These are phyloP conservation scores for Niebla homalea DNA, from an alignment of 495 filamentous ascomycete genomes.

Conservation along the genomic window DNA sequence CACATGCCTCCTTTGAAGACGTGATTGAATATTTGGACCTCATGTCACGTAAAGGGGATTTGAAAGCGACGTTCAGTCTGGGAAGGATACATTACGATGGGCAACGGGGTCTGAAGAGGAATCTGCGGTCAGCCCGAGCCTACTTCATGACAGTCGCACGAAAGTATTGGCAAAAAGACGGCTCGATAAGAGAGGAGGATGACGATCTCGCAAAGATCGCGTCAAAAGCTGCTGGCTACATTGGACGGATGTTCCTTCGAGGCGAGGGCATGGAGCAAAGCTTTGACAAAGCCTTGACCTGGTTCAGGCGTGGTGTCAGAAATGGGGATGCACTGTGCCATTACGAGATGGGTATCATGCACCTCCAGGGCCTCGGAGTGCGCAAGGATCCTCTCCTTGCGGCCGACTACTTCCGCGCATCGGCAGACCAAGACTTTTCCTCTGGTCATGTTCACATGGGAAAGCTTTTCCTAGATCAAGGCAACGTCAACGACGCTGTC, in stretches of 20 bases:
- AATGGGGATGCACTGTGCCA: slow-evolving; percentile 79
- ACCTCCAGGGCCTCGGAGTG: slow-evolving; percentile 73
- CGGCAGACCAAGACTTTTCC: slow-evolving; percentile 73
- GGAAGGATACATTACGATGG: slow-evolving; percentile 88
- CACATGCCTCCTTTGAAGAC: slow-evolving; percentile 77
- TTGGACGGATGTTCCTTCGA: slow-evolving; percentile 85
- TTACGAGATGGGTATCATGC: slow-evolving; percentile 74
- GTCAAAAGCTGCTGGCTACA: slow-evolving; percentile 76
- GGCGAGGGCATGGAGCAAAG: slow-evolving; percentile 81
- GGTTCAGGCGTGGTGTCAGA: slow-evolving; percentile 73
- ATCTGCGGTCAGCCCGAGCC: slow-evolving; percentile 58
- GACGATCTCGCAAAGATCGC: slow-evolving; percentile 66
- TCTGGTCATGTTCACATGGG: slow-evolving; percentile 76
- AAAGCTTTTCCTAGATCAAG: slow-evolving; percentile 80
- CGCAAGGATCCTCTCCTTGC: slow-evolving; percentile 60
- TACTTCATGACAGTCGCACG: slow-evolving; percentile 76
- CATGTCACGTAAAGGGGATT: slow-evolving; percentile 84
- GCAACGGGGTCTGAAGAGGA: slow-evolving; percentile 55
- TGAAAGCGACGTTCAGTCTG: slow-evolving; percentile 81
- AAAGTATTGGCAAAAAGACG: slow-evolving; percentile 77
- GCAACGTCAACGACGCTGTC: slow-evolving; percentile 58
- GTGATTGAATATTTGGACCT: slow-evolving; percentile 89
- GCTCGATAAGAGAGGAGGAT: slow-evolving; percentile 40
- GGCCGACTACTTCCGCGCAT: slow-evolving; percentile 64
- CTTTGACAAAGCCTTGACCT: slow-evolving; percentile 58